Conservation (phyloP, 176 grass and related monocot genomes). For the Tillandsia leiboldiana region DNA sequence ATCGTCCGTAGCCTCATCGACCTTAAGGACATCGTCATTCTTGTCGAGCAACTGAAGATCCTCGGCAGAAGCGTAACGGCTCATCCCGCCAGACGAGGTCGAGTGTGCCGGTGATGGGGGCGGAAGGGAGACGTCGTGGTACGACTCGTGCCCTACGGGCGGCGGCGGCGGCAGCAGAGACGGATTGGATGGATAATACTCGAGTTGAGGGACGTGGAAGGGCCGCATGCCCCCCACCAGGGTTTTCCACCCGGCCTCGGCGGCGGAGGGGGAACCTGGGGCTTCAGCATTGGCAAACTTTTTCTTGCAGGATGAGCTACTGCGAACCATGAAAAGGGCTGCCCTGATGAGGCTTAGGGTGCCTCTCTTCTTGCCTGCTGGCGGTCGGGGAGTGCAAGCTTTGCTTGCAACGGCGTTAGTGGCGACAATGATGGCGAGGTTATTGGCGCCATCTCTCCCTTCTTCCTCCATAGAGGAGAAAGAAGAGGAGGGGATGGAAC, state of each 20-base stretch:
- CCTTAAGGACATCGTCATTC: background rate
- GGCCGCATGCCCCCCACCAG: constrained; percentile 46
- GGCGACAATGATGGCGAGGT: background rate
- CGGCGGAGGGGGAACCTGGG: background rate
- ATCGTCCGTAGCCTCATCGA: background rate
- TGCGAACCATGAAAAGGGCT: constrained; percentile 4
- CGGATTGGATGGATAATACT: constrained; percentile 13
- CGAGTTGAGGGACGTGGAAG: constrained; percentile 33
- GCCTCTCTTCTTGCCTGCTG: constrained; percentile 16
- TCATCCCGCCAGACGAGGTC: constrained; percentile 23
- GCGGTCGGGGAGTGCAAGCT: too few relatives aligned
- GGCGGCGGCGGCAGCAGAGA: constrained; percentile 2
- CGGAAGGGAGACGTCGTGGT: constrained; percentile 39
- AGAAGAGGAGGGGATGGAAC: background rate
- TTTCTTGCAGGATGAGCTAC: background rate
- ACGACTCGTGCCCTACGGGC: constrained; percentile 31
- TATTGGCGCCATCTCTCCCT: background rate
- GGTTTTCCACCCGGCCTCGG: constrained; percentile 29
- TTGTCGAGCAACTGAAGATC: constrained; percentile 31
- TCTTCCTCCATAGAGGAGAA: constrained; percentile 7
- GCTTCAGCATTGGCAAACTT: background rate
- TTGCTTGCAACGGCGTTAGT: background rate
- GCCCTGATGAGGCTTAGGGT: constrained; percentile 24
- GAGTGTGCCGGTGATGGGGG: constrained; percentile 17
- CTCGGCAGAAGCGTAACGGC: constrained; percentile 41